These are phyloP conservation scores for Beauveria sp. DNA, from an alignment of 2,329 filamentous ascomycete genomes.

Conservation along the genomic window DNA sequence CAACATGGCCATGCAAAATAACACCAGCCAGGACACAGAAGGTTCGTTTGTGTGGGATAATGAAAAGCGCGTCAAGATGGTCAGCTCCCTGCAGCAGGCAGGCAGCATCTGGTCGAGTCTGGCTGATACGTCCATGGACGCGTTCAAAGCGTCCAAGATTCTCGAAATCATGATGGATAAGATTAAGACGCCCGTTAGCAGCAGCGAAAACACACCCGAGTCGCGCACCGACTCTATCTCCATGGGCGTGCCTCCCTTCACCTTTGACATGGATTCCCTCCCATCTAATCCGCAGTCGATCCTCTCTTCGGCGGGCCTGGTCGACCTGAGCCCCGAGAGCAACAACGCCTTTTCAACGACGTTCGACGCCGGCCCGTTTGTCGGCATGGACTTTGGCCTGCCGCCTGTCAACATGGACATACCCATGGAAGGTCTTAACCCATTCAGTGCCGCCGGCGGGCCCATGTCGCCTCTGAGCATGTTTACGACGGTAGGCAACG, in stretches of 20 bases:
- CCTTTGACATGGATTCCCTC: constrained; percentile 29
- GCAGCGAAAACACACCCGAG: constrained; percentile 12
- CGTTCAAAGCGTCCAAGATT: constrained; percentile 75
- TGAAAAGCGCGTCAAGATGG: constrained; percentile 65
- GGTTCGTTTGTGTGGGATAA: constrained; percentile 48
- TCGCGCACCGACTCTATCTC: constrained; percentile 13
- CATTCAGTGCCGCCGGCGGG: constrained; percentile 14
- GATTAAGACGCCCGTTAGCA: constrained; percentile 36
- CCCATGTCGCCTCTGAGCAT: constrained; percentile 43
- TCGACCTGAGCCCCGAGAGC: constrained; percentile 18
- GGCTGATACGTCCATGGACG: constrained; percentile 74
- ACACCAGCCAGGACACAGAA: constrained; percentile 32
- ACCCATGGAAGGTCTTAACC: constrained; percentile 23
- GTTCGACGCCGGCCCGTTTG: constrained; percentile 30
- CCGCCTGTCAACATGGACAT: constrained; percentile 25
- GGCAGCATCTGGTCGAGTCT: constrained; percentile 74
- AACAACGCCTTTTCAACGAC: constrained; percentile 25
- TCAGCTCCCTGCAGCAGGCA: constrained; percentile 63
- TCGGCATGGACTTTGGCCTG: constrained; percentile 37
- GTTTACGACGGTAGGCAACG: constrained; percentile 37
- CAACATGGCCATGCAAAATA: constrained; percentile 38
- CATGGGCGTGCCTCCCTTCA: constrained; percentile 23
- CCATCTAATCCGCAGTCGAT: constrained; percentile 19
- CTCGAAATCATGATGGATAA: constrained; percentile 82
- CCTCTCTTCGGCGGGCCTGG: constrained; percentile 19